A percentile compares a stretch with the other conserved stretches of the same genome.
Evolutionary conservation across 2,329 filamentous ascomycete species (phyloP).

Genomic region (Sclerotinia sclerotiorum): DNA sequence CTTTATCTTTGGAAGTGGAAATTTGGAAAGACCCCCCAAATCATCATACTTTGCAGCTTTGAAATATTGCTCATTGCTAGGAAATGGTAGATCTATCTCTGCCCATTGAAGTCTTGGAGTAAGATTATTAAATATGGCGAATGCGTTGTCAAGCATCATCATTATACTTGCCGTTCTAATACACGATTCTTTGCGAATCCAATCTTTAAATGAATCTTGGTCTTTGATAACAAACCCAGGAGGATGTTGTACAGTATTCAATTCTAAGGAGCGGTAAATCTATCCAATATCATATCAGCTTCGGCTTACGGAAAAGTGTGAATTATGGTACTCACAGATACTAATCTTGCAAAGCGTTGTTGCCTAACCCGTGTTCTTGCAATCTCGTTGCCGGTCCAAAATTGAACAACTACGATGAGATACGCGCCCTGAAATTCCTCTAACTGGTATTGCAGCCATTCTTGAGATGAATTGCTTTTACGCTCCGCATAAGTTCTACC

Average conservation of each 20-base stretch:
- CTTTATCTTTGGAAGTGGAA: conserved; percentile 34
- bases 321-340: conserved; percentile 32
- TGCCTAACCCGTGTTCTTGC: conserved; percentile 38
- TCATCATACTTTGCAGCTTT: conserved; percentile 34
- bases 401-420: conserved; percentile 39
- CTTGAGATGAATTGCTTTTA: conserved; percentile 30
- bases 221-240: conserved; percentile 33
- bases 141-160: conserved; percentile 39
- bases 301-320: neutral
- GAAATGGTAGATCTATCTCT: conserved; percentile 38
- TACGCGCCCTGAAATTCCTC: conserved; percentile 40
- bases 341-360: conserved; percentile 35
- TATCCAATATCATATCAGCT: conserved; percentile 24
- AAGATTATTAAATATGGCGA: conserved; percentile 40
- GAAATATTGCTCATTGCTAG: conserved; percentile 37
- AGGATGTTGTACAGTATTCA: conserved; percentile 35
- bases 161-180: conserved; percentile 36
- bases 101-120: conserved; percentile 39
- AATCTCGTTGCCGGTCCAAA: conserved; percentile 37
- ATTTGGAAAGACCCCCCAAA: conserved; percentile 26
- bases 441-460: conserved; percentile 39
- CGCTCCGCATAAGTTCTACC: conserved; percentile 34
- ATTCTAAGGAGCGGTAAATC: conserved; percentile 36
- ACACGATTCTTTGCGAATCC: conserved; percentile 38
- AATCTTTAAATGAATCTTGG: conserved; percentile 34